Base-by-base conservation (phyloP, 352 stramenopile genomes). In the Globisporangium paddicum region DNA sequence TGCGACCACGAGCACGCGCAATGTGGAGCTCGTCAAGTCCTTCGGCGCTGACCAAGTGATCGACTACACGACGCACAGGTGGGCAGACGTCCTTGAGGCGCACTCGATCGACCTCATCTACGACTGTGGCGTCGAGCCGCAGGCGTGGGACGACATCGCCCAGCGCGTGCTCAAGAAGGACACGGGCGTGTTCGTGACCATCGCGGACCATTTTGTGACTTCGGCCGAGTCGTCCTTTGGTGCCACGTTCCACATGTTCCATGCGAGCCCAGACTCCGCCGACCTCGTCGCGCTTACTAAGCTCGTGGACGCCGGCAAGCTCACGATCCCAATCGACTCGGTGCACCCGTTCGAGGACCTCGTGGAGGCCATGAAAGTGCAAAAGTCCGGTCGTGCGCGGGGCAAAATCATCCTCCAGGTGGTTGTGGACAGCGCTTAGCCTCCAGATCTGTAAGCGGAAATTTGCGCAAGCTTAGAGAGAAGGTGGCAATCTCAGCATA, bases 1-100 rank as follows among this genome's bases (percentile, higher is more conserved):
- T 51, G 69, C 86, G 19, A 84, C 74, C 2, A 73, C 86, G 63
- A 84, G 67, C 37, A 69, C 65, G 26, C 82, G 83, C 44, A 55
- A 58, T 28, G 49, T 37, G 1, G 40, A 49, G 32, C 69, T 82
- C 55, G 71, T 86, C 28, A 46, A 54, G 9, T 72, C 66, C 35
- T 48, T 80, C 0, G 77, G 74, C 32, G 65, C 60, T 14, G 68
- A 86, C 35, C 63, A 79, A 34, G 66, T 89, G 37, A 70, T 93
- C 28, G 75, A 91, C 54, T 81, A 76, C 56, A 77, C 73, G 19
- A 75, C 77, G 57, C 55, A 68, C 18, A 61, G 65, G 46, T 73
- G 66, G 72, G 57, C 34, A 44, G 59, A 72, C 46, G 35, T n/a
- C 5, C 3, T 41, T 3, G 35, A 41, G 35, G 3, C 35, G 11